Conservation (phyloP, 2,329 filamentous ascomycete species). For the Orbilia blumenaviensis region DNA sequence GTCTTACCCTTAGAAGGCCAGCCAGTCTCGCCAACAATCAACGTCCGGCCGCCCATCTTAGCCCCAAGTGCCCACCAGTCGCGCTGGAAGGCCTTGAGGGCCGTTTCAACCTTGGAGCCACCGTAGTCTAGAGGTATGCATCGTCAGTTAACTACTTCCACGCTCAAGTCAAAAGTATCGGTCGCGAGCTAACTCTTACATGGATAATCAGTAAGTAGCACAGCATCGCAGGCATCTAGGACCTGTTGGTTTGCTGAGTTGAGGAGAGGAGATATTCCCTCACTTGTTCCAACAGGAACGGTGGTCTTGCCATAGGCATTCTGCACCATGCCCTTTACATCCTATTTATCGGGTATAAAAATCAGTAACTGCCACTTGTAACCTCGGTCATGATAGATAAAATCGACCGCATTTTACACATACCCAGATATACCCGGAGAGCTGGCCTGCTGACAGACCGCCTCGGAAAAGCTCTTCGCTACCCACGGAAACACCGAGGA, state of each 20-base stretch:
- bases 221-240: slow-evolving; percentile 68
- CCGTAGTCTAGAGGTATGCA: slow-evolving; percentile 31
- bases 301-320: slow-evolving; percentile 63
- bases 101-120: slow-evolving; percentile 44
- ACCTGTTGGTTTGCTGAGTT: slow-evolving; percentile 70
- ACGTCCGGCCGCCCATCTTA: slow-evolving; percentile 62
- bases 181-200: slow-evolving; percentile 18
- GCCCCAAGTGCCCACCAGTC: slow-evolving; percentile 45
- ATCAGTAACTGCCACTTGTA: not conserved
- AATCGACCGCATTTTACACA: not conserved
- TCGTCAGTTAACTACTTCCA: slow-evolving; percentile 38
- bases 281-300: slow-evolving; percentile 71
- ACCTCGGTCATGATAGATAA: not conserved
- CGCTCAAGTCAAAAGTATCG: not conserved
- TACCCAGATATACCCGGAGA: slow-evolving; percentile 48
- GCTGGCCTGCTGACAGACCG: slow-evolving; percentile 1
- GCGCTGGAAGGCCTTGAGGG: slow-evolving; percentile 35
- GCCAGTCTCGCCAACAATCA: slow-evolving; percentile 73
- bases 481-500: slow-evolving; percentile 58
- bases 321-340: slow-evolving; percentile 67
- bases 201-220: slow-evolving; percentile 46
- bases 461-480: slow-evolving; percentile 55
- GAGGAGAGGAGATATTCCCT: slow-evolving; percentile 73
- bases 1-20: slow-evolving; percentile 69
- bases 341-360: slow-evolving; percentile 58